phyloP scores from a whole-genome alignment of 2,329 filamentous ascomycete species.

The Beauveria varroae region DNA sequence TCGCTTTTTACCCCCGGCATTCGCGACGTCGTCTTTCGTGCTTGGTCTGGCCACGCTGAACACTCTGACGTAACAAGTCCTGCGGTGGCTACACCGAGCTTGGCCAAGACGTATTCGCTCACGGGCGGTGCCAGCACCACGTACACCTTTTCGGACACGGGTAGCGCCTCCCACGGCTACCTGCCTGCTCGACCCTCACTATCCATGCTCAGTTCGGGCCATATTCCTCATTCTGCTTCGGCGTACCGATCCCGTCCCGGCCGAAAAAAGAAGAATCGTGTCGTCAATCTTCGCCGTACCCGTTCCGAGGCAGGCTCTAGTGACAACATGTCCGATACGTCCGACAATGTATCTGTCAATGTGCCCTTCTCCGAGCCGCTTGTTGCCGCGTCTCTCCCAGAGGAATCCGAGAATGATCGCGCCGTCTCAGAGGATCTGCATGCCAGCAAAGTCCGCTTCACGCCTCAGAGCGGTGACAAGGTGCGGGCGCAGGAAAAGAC shows the following conservation, averaged over 20 bases:
- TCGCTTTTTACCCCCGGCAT: conserved; percentile 91
- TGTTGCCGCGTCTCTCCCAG: conserved; percentile 47
- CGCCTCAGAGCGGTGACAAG: conserved; percentile 11
- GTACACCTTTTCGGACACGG: conserved; percentile 67
- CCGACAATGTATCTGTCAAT: conserved; percentile 47
- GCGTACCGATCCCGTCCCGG: conserved; percentile 53
- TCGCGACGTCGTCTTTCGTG: conserved; percentile 80
- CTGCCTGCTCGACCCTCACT: conserved; percentile 63
- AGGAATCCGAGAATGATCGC: conserved; percentile 48
- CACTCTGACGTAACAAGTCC: conserved; percentile 52
- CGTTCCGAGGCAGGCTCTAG: conserved; percentile 47
- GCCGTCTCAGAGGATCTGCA: conserved; percentile 20
- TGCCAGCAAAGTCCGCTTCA: conserved; percentile 36
- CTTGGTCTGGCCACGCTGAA: conserved; percentile 78
- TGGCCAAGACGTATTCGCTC: conserved; percentile 58
- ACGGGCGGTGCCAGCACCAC: conserved; percentile 51
- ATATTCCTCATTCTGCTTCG: conserved; percentile 56
- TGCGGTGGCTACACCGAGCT: conserved; percentile 39
- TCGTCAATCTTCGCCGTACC: conserved; percentile 70
- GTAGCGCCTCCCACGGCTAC: conserved; percentile 55
- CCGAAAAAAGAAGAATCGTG: conserved; percentile 74
- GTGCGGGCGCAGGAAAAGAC: conserved; percentile 16
- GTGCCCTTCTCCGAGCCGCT: conserved; percentile 56
- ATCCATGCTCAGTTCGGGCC: conserved; percentile 52
- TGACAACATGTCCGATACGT: conserved; percentile 38